A percentile compares a stretch with the other conserved stretches of the same genome.
These are phyloP conservation scores for Ophiostoma quercus DNA, from an alignment of 2,329 filamentous ascomycete species.

Conservation along the genomic window DNA sequence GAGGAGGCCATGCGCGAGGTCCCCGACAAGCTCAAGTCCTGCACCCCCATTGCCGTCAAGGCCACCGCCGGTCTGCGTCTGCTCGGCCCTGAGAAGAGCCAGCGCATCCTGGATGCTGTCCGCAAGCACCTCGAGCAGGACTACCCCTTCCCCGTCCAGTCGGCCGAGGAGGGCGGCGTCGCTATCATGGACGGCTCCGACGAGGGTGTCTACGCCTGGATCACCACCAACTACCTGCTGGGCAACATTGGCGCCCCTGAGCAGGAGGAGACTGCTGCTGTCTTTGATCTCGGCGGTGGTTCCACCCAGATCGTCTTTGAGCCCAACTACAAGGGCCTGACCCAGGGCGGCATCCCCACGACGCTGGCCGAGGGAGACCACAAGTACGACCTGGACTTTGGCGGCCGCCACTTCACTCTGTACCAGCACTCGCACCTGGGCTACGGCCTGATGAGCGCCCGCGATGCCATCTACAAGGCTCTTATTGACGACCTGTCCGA, in stretches of 20 bases:
- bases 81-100: constrained; percentile 72
- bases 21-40: constrained; percentile 83
- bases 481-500: constrained; percentile 68
- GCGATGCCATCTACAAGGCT: constrained; percentile 73
- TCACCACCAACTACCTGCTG: constrained; percentile 96
- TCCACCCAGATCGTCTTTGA: constrained; percentile 99
- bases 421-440: constrained; percentile 98
- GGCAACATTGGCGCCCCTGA: constrained; percentile 95
- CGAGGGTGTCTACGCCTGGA: constrained; percentile 98
- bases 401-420: constrained; percentile 81
- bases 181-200: constrained; percentile 97
- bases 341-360: constrained; percentile 74
- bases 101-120: constrained; percentile 81
- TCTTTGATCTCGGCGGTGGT: constrained; percentile 93
- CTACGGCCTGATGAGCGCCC: constrained; percentile 92
- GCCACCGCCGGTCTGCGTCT: constrained; percentile 90
- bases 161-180: constrained; percentile 77
- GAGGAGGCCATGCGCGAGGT: constrained; percentile 78
- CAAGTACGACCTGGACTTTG: constrained; percentile 84
- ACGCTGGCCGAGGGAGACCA: constrained; percentile 85
- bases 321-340: constrained; percentile 75
- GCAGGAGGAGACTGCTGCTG: constrained; percentile 81
- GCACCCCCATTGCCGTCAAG: constrained; percentile 94
- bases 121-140: constrained; percentile 75
- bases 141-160: constrained; percentile 93